Conservation (phyloP, 306 rosid species). For the Myrica gale region DNA sequence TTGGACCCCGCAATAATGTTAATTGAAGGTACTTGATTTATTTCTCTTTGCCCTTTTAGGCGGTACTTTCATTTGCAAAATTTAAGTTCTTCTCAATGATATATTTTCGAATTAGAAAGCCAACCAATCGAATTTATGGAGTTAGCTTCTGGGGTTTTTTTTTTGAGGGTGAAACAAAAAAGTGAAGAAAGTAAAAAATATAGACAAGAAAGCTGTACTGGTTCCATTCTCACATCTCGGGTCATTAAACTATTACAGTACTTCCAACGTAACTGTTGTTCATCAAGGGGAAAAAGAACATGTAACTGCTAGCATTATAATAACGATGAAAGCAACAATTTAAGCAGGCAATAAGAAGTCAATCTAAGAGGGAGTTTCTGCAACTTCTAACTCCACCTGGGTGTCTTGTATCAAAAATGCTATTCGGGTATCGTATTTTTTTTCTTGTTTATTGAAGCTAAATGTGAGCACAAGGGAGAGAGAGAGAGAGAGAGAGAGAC, state of each 20-base stretch:
- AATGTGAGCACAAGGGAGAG: constrained; percentile 21
- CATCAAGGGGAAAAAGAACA: neutral
- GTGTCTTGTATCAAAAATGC: constrained; percentile 65
- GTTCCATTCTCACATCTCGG: neutral
- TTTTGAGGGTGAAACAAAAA: no score
- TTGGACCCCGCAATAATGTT: constrained; percentile 26
- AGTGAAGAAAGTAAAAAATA: neutral
- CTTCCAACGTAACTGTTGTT: neutral
- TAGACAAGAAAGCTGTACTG: neutral
- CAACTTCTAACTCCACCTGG: constrained; percentile 34
- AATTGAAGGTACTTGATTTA: constrained; percentile 21
- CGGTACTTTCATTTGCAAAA: neutral
- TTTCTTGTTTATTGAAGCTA: constrained; percentile 6
- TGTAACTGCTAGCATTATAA: constrained; percentile 1
- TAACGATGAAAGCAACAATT: neutral
- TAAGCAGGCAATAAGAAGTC: constrained; percentile 34
- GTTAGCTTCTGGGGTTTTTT: no score
- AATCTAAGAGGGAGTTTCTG: constrained; percentile 33
- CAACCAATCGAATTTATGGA: neutral
- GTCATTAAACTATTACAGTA: neutral
- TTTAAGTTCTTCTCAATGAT: no score
- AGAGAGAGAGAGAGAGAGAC: no score
- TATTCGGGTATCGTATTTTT: constrained; percentile 10
- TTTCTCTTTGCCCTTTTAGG: constrained; percentile 9
- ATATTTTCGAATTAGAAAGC: no score